Evolutionary conservation across 768 basidiomycete species (phyloP), one percentile per base, ranked within the genome.

Genomic region (Kwoniella sp.): DNA sequence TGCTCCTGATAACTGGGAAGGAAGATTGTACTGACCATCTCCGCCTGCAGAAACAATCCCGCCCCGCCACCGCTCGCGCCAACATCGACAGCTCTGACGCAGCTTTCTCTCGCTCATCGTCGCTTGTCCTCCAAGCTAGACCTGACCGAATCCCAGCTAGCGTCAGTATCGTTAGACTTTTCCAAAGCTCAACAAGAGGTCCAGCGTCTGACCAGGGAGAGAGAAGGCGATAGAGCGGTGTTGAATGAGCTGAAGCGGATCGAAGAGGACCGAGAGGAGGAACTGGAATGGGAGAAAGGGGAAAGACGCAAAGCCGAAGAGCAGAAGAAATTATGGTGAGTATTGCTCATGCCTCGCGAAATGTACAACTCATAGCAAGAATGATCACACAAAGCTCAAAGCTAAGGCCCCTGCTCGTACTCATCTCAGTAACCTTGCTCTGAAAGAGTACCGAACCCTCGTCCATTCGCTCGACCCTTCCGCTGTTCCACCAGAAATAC

Each of bases 91-190:
- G 72, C 77, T 9, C 69, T 81, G 12, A 61, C 71, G 1, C 75
- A 79, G 55, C 70, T 81, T 1, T 71, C 76, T 0, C 72, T 81
- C 2, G 80, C 80, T 2, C 80, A 81, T 57, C 63, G 80, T 1
- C 68, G 77, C 4, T 66, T 81, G 10, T 77, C 73, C 0, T 63
- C 76, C 19, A 79, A 79, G 56, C 63, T 80, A 1, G 77, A 78
- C 56, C 44, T 75, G 12, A 74, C 77, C 0, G 79, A 79, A 49
- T 61, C 62, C 8, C 26, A 58, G 10, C 65, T 77, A 21, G 33
- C 60, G 0, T 46, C 66, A 4, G 54, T 62, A 1, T 60, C 65
- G 47, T 63, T 66, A 1, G 67, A 74, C 24, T 51, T 72, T 3
- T 68, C 69, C 10, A 64, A 65, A 25, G 47, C 63, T 19, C 57